Evolutionary conservation across 768 basidiomycete genomes (phyloP), one percentile per base, ranked within the genome.

Genomic region (Exidia glandulosa): DNA sequence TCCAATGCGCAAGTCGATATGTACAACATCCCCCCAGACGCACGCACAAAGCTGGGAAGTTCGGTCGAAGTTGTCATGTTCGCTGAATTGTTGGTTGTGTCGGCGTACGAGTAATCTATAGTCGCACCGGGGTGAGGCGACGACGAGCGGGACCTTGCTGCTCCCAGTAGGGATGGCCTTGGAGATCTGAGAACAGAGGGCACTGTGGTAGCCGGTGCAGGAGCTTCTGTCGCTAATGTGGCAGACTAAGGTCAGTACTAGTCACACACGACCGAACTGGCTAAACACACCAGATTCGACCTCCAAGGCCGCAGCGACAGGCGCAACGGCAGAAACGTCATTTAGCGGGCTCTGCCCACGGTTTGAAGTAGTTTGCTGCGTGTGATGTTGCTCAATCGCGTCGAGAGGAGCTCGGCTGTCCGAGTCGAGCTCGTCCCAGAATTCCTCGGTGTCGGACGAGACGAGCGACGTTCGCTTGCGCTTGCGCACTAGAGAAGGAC

Each of bases 371-470:
- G 27, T 16, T 58, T 55, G 32, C 61, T 81, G 80, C 4, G 80
- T 77, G 1, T 81, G 70, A 52, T 66, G 70, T 4, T 73, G 71
- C 31, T 84, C 79, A 12, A 84, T 67, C 36, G 73, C 73, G 66
- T 85, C 83, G 50, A 83, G 77, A 3, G 79, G 82, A 34, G 73
- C 71, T 12, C 86, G 67, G 59, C 85, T 79, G 33, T 82, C 78
- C 61, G 81, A 77, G 57, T 78, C 86, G 58, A 82, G 67, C 25
- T 79, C 79, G 6, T n/a, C n/a, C n/a, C 62, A 71, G 27, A 81
- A 66, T 62, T 77, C 73, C 62, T 86, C 85, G 62, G 83, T 85
- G 25, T 81, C 81, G 1, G 86, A 85, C 0, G 85, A 86, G 19
- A 27, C 6, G 7, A 27, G 30, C 0, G 85, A 84, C 31, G 86